A percentile compares a stretch with the other conserved stretches of the same genome.
phyloP scores from a whole-genome alignment of 352 stramenopile genomes.

The Globisporangium paroecandrum region DNA sequence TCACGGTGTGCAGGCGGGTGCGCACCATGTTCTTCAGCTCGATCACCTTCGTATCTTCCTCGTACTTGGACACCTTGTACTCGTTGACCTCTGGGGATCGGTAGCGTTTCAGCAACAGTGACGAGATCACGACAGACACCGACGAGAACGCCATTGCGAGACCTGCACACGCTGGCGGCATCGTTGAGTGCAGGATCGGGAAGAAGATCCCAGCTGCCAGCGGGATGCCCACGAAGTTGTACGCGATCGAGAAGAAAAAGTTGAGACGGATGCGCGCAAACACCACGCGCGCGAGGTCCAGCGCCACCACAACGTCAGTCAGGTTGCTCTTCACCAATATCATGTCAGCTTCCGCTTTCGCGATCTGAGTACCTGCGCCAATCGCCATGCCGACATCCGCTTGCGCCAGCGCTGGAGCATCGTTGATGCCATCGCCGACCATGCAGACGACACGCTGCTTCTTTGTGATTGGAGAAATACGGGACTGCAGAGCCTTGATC shows the following conservation, averaged over 20 bases:
- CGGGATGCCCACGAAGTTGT: conserved; percentile 84
- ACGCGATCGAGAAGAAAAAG: conserved; percentile 86
- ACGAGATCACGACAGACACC: conserved; percentile 84
- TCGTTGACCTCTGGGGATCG: conserved; percentile 38
- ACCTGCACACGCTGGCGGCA: conserved; percentile 81
- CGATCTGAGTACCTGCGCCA: conserved; percentile 89
- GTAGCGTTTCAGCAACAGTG: conserved; percentile 83
- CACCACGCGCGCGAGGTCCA: conserved; percentile 77
- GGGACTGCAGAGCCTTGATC: conserved; percentile 82
- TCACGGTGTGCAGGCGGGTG: conserved; percentile 48
- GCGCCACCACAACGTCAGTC: conserved; percentile 76
- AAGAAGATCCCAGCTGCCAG: conserved; percentile 85
- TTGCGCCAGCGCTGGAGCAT: conserved; percentile 90
- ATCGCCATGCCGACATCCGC: conserved; percentile 92
- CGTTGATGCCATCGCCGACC: conserved; percentile 95
- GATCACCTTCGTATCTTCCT: conserved; percentile 65
- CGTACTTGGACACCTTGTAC: conserved; percentile 45
- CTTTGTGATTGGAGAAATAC: conserved; percentile 63
- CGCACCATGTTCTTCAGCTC: conserved; percentile 77
- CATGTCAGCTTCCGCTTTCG: conserved; percentile 86
- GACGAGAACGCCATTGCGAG: conserved; percentile 88
- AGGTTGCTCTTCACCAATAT: conserved; percentile 86
- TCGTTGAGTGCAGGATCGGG: conserved; percentile 76
- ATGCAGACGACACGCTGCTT: conserved; percentile 88
- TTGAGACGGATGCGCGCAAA: conserved; percentile 85